Base-by-base conservation (phyloP, 805 yeast species). In the Yamadazyma laniorum region DNA sequence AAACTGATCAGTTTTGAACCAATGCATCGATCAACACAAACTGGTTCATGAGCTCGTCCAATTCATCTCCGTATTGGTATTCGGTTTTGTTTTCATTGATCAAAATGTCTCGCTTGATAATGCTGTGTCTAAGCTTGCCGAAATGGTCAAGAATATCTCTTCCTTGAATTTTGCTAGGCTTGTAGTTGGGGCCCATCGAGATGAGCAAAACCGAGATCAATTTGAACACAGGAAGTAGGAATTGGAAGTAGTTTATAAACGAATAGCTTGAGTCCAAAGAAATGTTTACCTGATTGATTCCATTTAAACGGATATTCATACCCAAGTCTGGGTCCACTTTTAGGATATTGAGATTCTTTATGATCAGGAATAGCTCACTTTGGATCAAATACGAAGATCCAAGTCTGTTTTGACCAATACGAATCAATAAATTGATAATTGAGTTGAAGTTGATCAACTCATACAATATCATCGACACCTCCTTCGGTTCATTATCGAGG, bases 361-460 rank as follows among this genome's bases (percentile, higher is more conserved):
- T 66, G 1, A 77, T 66, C 13, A 78, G 73, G 56, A 89, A 81
- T 6, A 91, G 57, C 34, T 83, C 91, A 48, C 83, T 75, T 50
- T 87, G 88, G 17, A 89, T 60, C 37, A 91, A 64, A 39, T 80
- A 82, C 34, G 77, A 76, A 0, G 97, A 89, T 3, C 99, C 98
- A 6, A 57, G 53, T 45, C 85, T 77, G 0, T 85, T 77, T 52
- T 84, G 87, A 0, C 95, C 87, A 9, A 91, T 73, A 47, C 93
- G 74, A 1, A 81, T 71, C 44, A 91, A 63, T 34, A 90, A 72
- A 41, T 80, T 79, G 29, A 87, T 56, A 0, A 84, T 77, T 0
- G 91, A 72, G 49, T 83, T 85, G 63, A 83, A 84, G 1, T 86
- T 82, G 0, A 93, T 84, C 18, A 86, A 58, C 50, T 88, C 96